A percentile compares a stretch with the other conserved stretches of the same genome.
These are phyloP conservation scores for Saussurea involucrata DNA, from an alignment of 129 eudicot species.

Conservation along the genomic window DNA sequence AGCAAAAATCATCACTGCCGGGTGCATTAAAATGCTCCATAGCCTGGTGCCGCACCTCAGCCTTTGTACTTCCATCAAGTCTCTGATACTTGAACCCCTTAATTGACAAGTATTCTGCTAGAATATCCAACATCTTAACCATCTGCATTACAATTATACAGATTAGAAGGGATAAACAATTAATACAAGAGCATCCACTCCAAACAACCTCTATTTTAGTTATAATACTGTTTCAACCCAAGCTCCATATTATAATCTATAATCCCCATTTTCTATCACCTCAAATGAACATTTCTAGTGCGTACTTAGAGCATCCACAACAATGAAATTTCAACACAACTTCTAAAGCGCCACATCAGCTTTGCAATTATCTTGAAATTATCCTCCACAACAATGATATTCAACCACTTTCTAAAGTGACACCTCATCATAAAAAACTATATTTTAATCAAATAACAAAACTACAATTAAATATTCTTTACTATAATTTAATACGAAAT, in stretches of 20 bases:
- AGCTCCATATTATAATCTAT: neutral
- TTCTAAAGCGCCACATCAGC: too few relatives aligned
- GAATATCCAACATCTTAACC: slow-evolving; percentile 97
- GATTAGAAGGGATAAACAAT: neutral
- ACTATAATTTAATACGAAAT: too few relatives aligned
- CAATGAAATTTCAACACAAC: too few relatives aligned
- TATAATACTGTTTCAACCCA: neutral
- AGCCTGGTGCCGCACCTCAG: slow-evolving; percentile 95
- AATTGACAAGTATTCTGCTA: slow-evolving; percentile 84
- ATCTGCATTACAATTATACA: slow-evolving; percentile 48
- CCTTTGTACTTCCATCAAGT: slow-evolving; percentile 98
- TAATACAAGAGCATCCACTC: neutral
- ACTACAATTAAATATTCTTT: too few relatives aligned
- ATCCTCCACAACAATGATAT: too few relatives aligned
- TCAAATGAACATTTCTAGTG: too few relatives aligned
- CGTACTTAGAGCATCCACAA: too few relatives aligned
- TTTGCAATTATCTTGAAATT: too few relatives aligned
- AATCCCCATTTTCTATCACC: too few relatives aligned
- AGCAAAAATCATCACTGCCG: slow-evolving; percentile 99
- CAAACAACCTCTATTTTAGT: neutral
- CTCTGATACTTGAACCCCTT: slow-evolving; percentile 97
- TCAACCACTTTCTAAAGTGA: too few relatives aligned
- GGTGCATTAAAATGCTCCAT: slow-evolving; percentile 99
- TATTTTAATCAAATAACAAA: too few relatives aligned
- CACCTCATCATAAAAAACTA: too few relatives aligned